Percentiles rank a stretch among this genome's conserved stretches.
Conservation (phyloP, 176 grass and related monocot genomes). For the Phyllostachys edulis region DNA sequence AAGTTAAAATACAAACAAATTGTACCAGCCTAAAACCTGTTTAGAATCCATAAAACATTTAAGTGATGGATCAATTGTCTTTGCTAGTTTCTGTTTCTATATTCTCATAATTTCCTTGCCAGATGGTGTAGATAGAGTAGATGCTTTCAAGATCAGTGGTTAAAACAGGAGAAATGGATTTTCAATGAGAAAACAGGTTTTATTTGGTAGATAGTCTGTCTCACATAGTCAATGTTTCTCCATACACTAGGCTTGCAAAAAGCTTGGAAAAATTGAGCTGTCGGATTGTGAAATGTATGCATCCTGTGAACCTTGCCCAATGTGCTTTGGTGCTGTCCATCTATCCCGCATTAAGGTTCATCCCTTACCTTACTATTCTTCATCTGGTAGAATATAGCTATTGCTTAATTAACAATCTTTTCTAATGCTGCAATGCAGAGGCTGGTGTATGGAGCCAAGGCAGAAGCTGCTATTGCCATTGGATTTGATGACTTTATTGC, state of each 20-base stretch:
- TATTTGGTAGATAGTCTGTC: not conserved
- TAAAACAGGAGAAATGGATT: not conserved
- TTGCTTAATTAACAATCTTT: not conserved
- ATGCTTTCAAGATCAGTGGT: not conserved
- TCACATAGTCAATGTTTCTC: not conserved
- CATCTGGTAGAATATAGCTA: no score
- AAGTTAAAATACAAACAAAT: not conserved
- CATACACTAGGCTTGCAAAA: constrained; percentile 68
- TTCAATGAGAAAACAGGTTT: not conserved
- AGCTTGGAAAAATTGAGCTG: constrained; percentile 80
- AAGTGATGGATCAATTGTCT: not conserved
- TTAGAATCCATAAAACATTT: not conserved
- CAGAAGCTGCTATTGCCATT: constrained; percentile 82
- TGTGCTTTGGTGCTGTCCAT: constrained; percentile 88
- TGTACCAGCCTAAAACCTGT: constrained; percentile 3
- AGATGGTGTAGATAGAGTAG: not conserved
- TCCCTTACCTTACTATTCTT: not conserved
- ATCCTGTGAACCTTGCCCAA: constrained; percentile 80
- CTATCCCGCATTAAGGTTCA: constrained; percentile 82
- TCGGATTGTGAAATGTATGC: constrained; percentile 85
- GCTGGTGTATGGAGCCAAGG: constrained; percentile 85
- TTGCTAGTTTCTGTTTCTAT: not conserved
- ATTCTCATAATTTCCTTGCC: not conserved
- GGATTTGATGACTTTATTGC: constrained; percentile 96
- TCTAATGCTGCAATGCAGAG: constrained; percentile 35